Evolutionary conservation across 177 flowering plant genomes (phyloP), one percentile per base, ranked within the genome.

Genomic region (Tripterygium wilfordii): DNA sequence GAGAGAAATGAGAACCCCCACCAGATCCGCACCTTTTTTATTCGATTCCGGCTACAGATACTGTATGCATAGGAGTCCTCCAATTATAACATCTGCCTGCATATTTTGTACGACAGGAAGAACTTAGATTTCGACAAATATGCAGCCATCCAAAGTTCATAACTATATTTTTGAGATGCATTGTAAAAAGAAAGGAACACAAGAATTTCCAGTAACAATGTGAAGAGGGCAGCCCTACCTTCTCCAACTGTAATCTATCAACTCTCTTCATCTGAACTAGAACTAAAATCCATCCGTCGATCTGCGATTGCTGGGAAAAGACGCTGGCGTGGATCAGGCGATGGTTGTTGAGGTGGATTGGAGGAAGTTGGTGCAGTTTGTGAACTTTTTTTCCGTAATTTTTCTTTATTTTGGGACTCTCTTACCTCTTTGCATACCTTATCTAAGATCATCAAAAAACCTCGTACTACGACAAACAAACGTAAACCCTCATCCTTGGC

Each of bases 401-500:
- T 72, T 17, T 56, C 26, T 41, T 44, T 77, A 37, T 16, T 64
- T 45, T 62, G 72, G 8, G 77, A 42, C 15, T 51, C 70, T 57
- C 55, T 69, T 31, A 89, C 83, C 63, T 92, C 82, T 61, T 54
- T 75, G 71, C 99, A 92, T 14, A 54, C 78, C 62, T 79, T 89
- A 42, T 86, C 96, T 46, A 92, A 59, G 57, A 89, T 82, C 44
- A 80, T 53, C 44, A 89, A 60, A 45, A 92, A 92, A 60, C 89
- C 97, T 19, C 99, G 63, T 23, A 92, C 95, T 16, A 89, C 74
- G 21, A 65, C 66, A 63, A 92, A 89, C 63, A 92, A 58, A 3
- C 86, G 74, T 51, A 89, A 51, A 3, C 99, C 99, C 63, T 92
- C 99, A 43, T 92, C 92, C 61, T 74, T 86, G 40, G 80, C 77